These are phyloP conservation scores for Persicaria tinctoria DNA, from an alignment of 148 eudicot genomes.

Conservation along the genomic window DNA sequence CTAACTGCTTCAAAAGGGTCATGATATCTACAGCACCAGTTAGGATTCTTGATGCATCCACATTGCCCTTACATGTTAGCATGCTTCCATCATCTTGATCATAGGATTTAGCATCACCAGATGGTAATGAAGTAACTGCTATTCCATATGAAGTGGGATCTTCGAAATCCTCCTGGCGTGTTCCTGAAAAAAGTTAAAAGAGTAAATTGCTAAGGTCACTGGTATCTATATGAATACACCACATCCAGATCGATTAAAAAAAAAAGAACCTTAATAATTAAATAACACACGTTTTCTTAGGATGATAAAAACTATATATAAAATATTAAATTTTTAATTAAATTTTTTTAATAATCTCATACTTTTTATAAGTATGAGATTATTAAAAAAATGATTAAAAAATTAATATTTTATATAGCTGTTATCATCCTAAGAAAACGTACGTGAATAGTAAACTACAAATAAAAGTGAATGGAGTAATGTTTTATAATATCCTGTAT, in stretches of 20 bases:
- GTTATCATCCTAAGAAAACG: too few species aligned
- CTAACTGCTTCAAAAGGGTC: conserved; percentile 58
- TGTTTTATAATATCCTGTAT: not conserved
- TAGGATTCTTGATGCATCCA: conserved; percentile 45
- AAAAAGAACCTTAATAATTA: not conserved
- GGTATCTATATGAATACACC: not conserved
- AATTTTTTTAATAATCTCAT: too few species aligned
- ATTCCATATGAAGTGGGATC: conserved; percentile 45
- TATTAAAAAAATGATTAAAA: too few species aligned
- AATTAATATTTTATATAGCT: too few species aligned
- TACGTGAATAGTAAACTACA: too few species aligned
- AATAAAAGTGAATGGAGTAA: not conserved
- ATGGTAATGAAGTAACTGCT: conserved; percentile 37
- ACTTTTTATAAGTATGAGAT: too few species aligned
- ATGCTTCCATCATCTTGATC: conserved; percentile 50
- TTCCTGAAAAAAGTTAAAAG: conserved; percentile 29
- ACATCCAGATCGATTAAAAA: not conserved
- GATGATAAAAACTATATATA: too few species aligned
- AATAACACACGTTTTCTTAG: not conserved
- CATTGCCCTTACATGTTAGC: conserved; percentile 25
- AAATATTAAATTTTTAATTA: too few species aligned
- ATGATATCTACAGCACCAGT: conserved; percentile 67
- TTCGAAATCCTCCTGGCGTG: conserved; percentile 48
- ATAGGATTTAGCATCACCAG: conserved; percentile 46
- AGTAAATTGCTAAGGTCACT: not conserved